A percentile compares a stretch with the other conserved stretches of the same genome.
These are phyloP conservation scores for Schwanniomyces etchellsii DNA, from an alignment of 1,139 yeast genomes.

Conservation along the genomic window DNA sequence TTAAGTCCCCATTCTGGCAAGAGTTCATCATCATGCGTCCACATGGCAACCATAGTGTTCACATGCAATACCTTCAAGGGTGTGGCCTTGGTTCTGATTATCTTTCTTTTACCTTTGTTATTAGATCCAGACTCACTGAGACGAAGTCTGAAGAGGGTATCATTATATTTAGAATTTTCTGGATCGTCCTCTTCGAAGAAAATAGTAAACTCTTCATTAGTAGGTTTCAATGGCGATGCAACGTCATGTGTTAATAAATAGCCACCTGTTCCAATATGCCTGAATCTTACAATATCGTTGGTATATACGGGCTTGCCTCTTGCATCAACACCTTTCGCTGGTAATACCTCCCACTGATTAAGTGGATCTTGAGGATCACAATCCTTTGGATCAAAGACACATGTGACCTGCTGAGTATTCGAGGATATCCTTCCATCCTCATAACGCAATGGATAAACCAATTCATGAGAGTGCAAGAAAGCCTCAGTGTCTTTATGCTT, in stretches of 20 bases:
- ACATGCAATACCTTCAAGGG: slow-evolving; percentile 69
- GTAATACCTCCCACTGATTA: slow-evolving; percentile 85
- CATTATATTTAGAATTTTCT: slow-evolving; percentile 44
- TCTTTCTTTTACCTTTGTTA: slow-evolving; percentile 36
- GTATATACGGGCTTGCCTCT: slow-evolving; percentile 27
- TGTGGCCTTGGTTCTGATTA: slow-evolving; percentile 65
- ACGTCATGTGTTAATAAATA: slow-evolving; percentile 88
- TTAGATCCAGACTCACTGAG: slow-evolving; percentile 29
- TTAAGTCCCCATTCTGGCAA: slow-evolving; percentile 93
- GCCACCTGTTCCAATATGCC: slow-evolving; percentile 78
- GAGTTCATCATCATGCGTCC: slow-evolving; percentile 81
- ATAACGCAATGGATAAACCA: slow-evolving; percentile 78
- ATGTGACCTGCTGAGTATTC: slow-evolving; percentile 92
- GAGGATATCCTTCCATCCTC: slow-evolving; percentile 96
- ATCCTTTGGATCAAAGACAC: slow-evolving; percentile 31
- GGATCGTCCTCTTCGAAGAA: slow-evolving; percentile 57
- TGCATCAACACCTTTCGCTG: slow-evolving; percentile 42
- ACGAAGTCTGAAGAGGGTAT: slow-evolving; percentile 75
- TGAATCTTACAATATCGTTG: slow-evolving; percentile 70
- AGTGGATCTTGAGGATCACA: slow-evolving; percentile 47
- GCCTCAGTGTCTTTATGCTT: slow-evolving; percentile 73
- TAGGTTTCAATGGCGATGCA: slow-evolving; percentile 88
- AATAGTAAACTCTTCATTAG: slow-evolving; percentile 88
- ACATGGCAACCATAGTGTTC: slow-evolving; percentile 87
- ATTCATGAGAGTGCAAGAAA: slow-evolving; percentile 74